A percentile compares a stretch with the other conserved stretches of the same genome.
Evolutionary conservation across 345 rosid genomes (phyloP).

Genomic region (Anastatica hierochuntica): DNA sequence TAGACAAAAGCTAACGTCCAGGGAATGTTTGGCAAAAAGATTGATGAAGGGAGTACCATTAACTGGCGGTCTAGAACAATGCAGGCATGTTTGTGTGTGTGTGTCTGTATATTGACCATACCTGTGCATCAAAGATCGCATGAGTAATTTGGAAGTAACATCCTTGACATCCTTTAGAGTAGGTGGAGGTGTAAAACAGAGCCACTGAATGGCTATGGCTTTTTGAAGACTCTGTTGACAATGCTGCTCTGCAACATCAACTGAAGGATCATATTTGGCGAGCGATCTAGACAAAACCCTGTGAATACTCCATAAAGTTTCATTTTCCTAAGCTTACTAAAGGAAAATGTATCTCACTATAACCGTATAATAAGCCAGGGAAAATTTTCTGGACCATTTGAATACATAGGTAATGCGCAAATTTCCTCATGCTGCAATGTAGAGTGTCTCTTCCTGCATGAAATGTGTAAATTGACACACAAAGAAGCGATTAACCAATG

Average conservation of each 20-base stretch:
- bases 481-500: no score
- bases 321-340: constrained; percentile 13
- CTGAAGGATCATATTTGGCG: constrained; percentile 64
- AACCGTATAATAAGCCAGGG: neutral
- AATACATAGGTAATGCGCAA: constrained; percentile 91
- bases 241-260: constrained; percentile 88
- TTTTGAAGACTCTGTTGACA: constrained; percentile 88
- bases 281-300: constrained; percentile 84
- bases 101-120: constrained; percentile 18
- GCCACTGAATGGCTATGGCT: constrained; percentile 92
- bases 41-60: constrained; percentile 44
- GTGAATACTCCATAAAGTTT: constrained; percentile 19
- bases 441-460: constrained; percentile 67
- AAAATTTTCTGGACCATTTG: constrained; percentile 22
- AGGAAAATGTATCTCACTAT: constrained; percentile 4
- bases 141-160: constrained; percentile 58
- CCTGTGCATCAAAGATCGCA: constrained; percentile 85
- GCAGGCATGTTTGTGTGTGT: neutral
- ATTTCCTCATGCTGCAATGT: constrained; percentile 66
- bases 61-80: constrained; percentile 64
- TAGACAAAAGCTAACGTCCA: no score
- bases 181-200: constrained; percentile 94
- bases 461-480: neutral
- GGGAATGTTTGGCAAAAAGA: no score
- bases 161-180: constrained; percentile 58